Conservation (phyloP, 2,329 filamentous ascomycete genomes). For the Triangularia setosa region DNA sequence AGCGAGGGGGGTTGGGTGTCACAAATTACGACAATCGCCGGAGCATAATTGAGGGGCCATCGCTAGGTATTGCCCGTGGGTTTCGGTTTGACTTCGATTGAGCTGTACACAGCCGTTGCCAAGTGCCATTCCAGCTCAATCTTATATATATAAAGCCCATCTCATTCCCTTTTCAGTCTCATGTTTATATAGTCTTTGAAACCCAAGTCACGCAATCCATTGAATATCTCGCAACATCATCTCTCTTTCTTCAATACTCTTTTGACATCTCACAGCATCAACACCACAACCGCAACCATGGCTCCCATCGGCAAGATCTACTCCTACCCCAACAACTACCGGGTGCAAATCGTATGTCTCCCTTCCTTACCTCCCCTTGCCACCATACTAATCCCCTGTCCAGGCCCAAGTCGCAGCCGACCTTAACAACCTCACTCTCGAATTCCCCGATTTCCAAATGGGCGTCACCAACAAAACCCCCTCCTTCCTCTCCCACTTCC, state of each 20-base stretch:
- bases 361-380: not conserved
- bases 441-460: slow-evolving; percentile 38
- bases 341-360: slow-evolving; percentile 34
- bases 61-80: not conserved
- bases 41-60: not conserved
- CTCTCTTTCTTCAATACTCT: not conserved
- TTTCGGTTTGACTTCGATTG: not conserved
- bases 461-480: slow-evolving; percentile 40
- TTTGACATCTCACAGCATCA: not conserved
- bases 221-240: not conserved
- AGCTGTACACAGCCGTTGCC: not conserved
- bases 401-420: slow-evolving; percentile 35
- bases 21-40: not conserved
- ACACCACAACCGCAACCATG: slow-evolving; percentile 12
- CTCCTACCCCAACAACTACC: slow-evolving; percentile 36
- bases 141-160: not conserved
- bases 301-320: slow-evolving; percentile 41
- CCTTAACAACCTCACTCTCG: slow-evolving; percentile 39
- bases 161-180: not conserved
- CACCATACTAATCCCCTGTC: not conserved
- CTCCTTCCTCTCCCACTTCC: slow-evolving; percentile 48
- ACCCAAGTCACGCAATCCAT: slow-evolving; percentile 13
- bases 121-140: not conserved
- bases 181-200: not conserved
- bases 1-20: not conserved